Conservation (phyloP, 140 eudicot species). For the Flaveria floridana region DNA sequence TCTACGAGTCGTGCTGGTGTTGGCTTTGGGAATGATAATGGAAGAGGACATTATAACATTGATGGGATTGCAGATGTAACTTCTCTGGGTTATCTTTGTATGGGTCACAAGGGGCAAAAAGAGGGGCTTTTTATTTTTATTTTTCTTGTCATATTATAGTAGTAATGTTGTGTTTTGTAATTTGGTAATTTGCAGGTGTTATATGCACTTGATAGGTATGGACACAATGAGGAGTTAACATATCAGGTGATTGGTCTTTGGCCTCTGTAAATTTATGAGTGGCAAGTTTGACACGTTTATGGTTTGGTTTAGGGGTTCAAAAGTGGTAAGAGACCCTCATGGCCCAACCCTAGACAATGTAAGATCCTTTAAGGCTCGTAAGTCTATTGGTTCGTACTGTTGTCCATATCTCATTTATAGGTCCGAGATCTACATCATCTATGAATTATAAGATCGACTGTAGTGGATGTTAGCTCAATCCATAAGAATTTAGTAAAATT, state of each 20-base stretch:
- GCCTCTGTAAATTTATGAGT: neutral
- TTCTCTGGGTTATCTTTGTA: slow-evolving; percentile 2
- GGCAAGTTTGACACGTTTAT: neutral
- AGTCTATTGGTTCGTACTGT: too few species aligned
- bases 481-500: too few species aligned
- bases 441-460: too few species aligned
- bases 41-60: slow-evolving; percentile 45
- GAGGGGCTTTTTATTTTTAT: neutral
- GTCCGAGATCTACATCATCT: too few species aligned
- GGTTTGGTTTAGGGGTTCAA: neutral
- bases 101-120: slow-evolving; percentile 5
- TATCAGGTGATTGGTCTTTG: slow-evolving; percentile 59
- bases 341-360: too few species aligned
- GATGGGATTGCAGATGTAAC: slow-evolving; percentile 84
- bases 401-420: too few species aligned
- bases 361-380: too few species aligned
- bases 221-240: slow-evolving; percentile 66
- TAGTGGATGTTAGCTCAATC: too few species aligned
- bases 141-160: neutral
- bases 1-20: slow-evolving; percentile 41
- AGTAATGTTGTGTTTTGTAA: slow-evolving; percentile 20
- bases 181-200: slow-evolving; percentile 52
- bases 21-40: slow-evolving; percentile 49
- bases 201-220: slow-evolving; percentile 74
- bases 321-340: neutral